phyloP scores from a whole-genome alignment of 108 stramenopile species.

The Cyclotella sp. region DNA sequence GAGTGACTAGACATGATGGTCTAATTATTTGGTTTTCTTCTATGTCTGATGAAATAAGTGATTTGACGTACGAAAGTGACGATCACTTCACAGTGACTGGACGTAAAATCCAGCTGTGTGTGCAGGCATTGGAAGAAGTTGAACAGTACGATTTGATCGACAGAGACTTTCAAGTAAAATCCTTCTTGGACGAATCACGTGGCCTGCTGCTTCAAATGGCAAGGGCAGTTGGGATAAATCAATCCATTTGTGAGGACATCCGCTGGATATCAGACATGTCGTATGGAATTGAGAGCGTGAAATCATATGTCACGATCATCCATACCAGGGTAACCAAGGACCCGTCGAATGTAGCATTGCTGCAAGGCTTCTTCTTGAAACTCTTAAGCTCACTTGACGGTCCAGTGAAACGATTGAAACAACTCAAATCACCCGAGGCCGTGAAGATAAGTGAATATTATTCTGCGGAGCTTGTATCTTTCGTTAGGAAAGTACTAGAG shows the following conservation, averaged over 20 bases:
- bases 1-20: constrained; percentile 61
- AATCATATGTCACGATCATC: constrained; percentile 57
- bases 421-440: constrained; percentile 56
- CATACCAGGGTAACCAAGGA: constrained; percentile 58
- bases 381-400: constrained; percentile 65
- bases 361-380: constrained; percentile 73
- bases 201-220: constrained; percentile 65
- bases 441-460: constrained; percentile 60
- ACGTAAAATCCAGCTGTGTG: constrained; percentile 60
- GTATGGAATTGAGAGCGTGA: constrained; percentile 65
- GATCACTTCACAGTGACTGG: constrained; percentile 67
- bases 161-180: constrained; percentile 58
- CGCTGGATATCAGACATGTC: constrained; percentile 63
- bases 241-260: constrained; percentile 45
- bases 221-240: constrained; percentile 55
- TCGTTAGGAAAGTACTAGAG: constrained; percentile 64
- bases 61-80: constrained; percentile 41
- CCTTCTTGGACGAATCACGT: constrained; percentile 55
- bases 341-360: constrained; percentile 55
- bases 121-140: constrained; percentile 67
- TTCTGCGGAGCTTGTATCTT: constrained; percentile 60
- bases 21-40: constrained; percentile 55
- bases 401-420: constrained; percentile 60
- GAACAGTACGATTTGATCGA: constrained; percentile 70
- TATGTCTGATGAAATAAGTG: constrained; percentile 55